phyloP scores from a whole-genome alignment of 2,329 filamentous ascomycete species.

The Botrytis porri region DNA sequence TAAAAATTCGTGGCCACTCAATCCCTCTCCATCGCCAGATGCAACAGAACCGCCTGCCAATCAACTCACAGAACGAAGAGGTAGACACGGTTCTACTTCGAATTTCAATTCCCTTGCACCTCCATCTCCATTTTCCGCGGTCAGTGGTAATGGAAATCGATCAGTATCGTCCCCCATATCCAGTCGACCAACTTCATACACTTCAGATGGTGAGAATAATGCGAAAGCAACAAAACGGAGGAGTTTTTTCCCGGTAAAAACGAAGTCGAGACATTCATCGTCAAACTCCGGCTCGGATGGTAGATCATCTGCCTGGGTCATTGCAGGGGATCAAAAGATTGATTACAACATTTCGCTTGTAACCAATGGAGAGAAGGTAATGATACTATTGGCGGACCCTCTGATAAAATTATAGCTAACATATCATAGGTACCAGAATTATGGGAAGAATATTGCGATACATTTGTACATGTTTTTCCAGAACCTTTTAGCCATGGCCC shows the following conservation, averaged over 20 bases:
- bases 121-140: slow-evolving; percentile 6
- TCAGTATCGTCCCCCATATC: slow-evolving; percentile 18
- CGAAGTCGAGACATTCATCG: slow-evolving; percentile 11
- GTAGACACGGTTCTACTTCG: slow-evolving; percentile 15
- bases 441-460: slow-evolving; percentile 59
- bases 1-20: background rate
- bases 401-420: background rate
- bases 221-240: slow-evolving; percentile 10
- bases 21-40: slow-evolving; percentile 1
- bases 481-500: slow-evolving; percentile 49
- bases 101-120: slow-evolving; percentile 16
- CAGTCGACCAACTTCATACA: slow-evolving; percentile 16
- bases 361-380: slow-evolving; percentile 14
- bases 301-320: slow-evolving; percentile 20
- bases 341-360: slow-evolving; percentile 20
- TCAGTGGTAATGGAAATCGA: slow-evolving; percentile 5
- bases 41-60: background rate
- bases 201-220: slow-evolving; percentile 13
- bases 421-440: slow-evolving; percentile 60
- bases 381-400: background rate
- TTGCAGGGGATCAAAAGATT: slow-evolving; percentile 14
- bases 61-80: slow-evolving; percentile 8
- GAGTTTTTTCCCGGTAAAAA: slow-evolving; percentile 15
- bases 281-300: slow-evolving; percentile 9
- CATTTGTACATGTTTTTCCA: slow-evolving; percentile 57